Base-by-base conservation (phyloP, 768 basidiomycete species). In the Clathrus columnatus region DNA sequence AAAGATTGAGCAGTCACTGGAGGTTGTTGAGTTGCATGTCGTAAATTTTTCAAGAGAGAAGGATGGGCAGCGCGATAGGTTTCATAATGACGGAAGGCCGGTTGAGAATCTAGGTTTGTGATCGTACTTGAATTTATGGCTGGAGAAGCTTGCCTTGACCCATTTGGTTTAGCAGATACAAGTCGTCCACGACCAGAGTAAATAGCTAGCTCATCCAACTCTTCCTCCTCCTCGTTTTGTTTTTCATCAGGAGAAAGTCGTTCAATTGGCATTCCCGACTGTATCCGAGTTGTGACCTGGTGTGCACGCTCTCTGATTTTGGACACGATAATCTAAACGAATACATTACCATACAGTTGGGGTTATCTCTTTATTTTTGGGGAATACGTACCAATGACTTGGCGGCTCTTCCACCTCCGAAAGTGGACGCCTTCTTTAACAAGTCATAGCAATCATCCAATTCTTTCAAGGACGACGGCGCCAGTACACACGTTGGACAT, bases 401-500 rank as follows among this genome's bases (percentile, higher is more conserved):
- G n/a, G 53, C 53, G n/a, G 53, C 43, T 29, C 53, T 20, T 7
- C 21, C 53, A 7, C 47, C 43, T 14, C 53, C 43, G 26, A 44
- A 54, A 5, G 24, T 26, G 14, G 53, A 20, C 8, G 53, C 80
- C 28, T 72, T 72, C 41, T 73, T 68, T 62, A 86, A 85, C 10
- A 86, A 65, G 53, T 73, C 75, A 59, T 73, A 75, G 0, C 82
- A 83, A 1, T 78, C 76, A 48, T 85, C 83, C n/a, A 87, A 67
- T 63, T 84, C 79, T 2, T 80, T 78, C n/a, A 83, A 65, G 2
- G 84, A 83, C 54, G 83, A 84, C 0, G 76, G 81, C 5, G 84
- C 79, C 14, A 87, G 66, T 7, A 78, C 78, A 78, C 85, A 81
- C 41, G 72, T 73, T 7, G 82, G 75, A 50, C 71, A 70, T 59